These are phyloP conservation scores for Alternaria panax DNA, from an alignment of 2,329 filamentous ascomycete genomes.

Conservation along the genomic window DNA sequence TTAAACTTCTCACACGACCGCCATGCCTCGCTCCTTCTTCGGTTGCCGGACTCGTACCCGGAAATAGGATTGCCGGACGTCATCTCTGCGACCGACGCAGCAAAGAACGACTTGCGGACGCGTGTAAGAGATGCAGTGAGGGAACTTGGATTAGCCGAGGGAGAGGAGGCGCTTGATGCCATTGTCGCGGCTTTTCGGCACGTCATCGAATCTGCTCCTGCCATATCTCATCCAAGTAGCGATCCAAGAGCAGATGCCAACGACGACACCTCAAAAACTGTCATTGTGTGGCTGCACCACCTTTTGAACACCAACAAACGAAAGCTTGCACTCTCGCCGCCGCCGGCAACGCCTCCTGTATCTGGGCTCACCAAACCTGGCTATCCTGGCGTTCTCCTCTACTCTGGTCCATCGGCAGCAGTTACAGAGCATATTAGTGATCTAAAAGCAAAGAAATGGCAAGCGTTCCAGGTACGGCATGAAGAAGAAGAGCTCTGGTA, in stretches of 20 bases:
- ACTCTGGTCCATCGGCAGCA: conserved; percentile 48
- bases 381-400: conserved; percentile 56
- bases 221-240: background rate
- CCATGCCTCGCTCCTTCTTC: conserved; percentile 42
- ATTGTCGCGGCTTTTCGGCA: conserved; percentile 51
- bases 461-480: conserved; percentile 55
- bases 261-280: conserved; percentile 38
- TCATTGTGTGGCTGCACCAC: conserved; percentile 57
- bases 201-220: conserved; percentile 8
- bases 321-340: conserved; percentile 52
- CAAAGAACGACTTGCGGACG: conserved; percentile 49
- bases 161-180: conserved; percentile 55
- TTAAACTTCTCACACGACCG: conserved; percentile 45
- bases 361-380: conserved; percentile 56
- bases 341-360: conserved; percentile 34
- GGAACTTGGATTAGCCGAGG: conserved; percentile 38
- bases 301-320: conserved; percentile 57
- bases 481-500: conserved; percentile 50
- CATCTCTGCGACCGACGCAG: conserved; percentile 45
- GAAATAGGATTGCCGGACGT: conserved; percentile 48
- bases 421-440: conserved; percentile 54
- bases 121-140: conserved; percentile 39
- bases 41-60: conserved; percentile 52
- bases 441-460: conserved; percentile 55
- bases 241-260: background rate